Evolutionary conservation across 2,329 filamentous ascomycete species (phyloP), one percentile per base, ranked within the genome.

Genomic region (Nothophaeocryptopus gaeumannii): DNA sequence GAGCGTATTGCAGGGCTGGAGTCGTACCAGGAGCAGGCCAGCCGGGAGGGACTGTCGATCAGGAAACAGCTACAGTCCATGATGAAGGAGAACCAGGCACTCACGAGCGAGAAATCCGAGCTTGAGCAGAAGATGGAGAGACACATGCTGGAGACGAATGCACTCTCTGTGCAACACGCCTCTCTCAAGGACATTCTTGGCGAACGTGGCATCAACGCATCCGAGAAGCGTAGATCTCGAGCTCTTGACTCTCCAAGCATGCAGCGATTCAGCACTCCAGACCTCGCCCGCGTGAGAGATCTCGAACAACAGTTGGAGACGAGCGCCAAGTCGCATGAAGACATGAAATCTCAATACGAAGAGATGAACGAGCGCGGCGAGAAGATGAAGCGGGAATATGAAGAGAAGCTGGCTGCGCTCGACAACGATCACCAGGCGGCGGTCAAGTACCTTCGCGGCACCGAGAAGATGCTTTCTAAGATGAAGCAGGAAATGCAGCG

Each of bases 401-500:
- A 91, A 55, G 91, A 96, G 68, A 96, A 96, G 70, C 79, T 99
- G 45, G 82, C 89, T 51, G 91, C 96, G 66, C 82, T 99, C 30
- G 91, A 97, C 72, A 95, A 91, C 67, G 93, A 99, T 69, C 96
- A 99, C 68, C 90, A 96, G 70, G 96, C 93, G 36, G 92, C 93
- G 12, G 91, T 97, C 42, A 93, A 96, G 70, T 99, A 99, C 65
- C 89, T 99, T 60, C 95, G 96, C 71, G 93, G 93, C 51, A 97
- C 93, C 1, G 93, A 99, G 72, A 97, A 96, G 79, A 96, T 99
- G 90, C 81, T 99, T 41, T 91, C 93, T 71, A 92, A 95, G 70
- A 92, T 99, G 79, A 97, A 97, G 75, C 90, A 96, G 64, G 93
- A 99, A 72, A 78, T 99, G n/a, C 79, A 86, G 47, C 88, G 90